phyloP scores from a whole-genome alignment of 2,329 filamentous ascomycete genomes.

The Alternaria rosae region DNA sequence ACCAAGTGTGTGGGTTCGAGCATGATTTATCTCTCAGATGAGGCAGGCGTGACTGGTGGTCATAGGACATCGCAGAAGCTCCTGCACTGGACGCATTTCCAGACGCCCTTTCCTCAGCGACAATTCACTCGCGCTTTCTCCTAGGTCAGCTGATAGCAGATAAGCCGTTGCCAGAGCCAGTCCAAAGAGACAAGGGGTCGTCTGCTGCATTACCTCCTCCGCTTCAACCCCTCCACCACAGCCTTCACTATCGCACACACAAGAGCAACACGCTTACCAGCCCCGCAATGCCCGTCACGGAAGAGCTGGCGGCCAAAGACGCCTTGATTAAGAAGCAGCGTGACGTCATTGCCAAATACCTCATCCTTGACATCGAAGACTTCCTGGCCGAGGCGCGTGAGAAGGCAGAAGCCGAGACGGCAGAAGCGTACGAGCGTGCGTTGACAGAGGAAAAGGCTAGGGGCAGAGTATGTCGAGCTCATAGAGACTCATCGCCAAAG shows the following conservation, averaged over 20 bases:
- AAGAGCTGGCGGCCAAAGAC: background rate
- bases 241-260: background rate
- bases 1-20: background rate
- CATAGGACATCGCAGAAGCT: background rate
- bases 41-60: background rate
- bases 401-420: background rate
- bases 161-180: background rate
- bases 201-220: background rate
- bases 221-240: background rate
- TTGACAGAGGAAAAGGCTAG: slow-evolving; percentile 1
- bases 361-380: slow-evolving; percentile 11
- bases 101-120: background rate
- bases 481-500: background rate
- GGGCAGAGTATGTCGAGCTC: background rate
- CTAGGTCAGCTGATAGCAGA: background rate
- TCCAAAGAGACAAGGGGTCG: background rate
- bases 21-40: background rate
- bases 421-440: background rate
- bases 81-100: background rate
- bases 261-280: background rate
- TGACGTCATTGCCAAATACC: slow-evolving; percentile 9
- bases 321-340: slow-evolving; percentile 4
- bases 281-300: background rate
- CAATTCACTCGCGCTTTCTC: background rate
- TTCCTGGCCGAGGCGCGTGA: background rate